A percentile compares a stretch with the other conserved stretches of the same genome.
Conservation (phyloP, 495 filamentous ascomycete species). For the Parachaetomium inaequale region DNA sequence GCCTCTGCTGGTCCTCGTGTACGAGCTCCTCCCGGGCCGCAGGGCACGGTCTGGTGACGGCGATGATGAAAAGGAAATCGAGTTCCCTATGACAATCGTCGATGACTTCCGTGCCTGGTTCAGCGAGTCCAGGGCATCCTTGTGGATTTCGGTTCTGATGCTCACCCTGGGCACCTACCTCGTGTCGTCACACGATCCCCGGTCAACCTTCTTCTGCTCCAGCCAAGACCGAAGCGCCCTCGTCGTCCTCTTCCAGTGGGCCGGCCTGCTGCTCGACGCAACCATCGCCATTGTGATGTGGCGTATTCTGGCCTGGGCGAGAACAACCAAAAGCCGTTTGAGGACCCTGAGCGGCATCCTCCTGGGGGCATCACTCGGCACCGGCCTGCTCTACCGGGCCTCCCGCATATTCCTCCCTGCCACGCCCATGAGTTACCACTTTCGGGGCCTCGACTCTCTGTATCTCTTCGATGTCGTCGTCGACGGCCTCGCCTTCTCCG, state of each 20-base stretch:
- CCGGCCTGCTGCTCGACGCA: constrained; percentile 41
- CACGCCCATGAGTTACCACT: constrained; percentile 22
- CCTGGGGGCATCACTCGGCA: constrained; percentile 25
- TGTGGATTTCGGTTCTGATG: constrained; percentile 28
- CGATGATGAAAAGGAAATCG: constrained; percentile 29
- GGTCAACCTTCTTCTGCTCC: constrained; percentile 47
- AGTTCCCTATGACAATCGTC: constrained; percentile 35
- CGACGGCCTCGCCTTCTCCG: constrained; percentile 39
- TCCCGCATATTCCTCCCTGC: constrained; percentile 14
- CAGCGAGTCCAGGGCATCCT: constrained; percentile 27
- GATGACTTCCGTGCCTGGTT: constrained; percentile 41
- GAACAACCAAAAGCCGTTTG: constrained; percentile 42
- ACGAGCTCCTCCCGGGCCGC: constrained; percentile 39
- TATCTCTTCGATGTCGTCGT: constrained; percentile 42
- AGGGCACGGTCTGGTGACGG: constrained; percentile 13
- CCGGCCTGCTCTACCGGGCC: constrained; percentile 17
- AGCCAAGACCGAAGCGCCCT: constrained; percentile 28
- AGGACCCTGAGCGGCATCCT: constrained; percentile 39
- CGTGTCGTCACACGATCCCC: constrained; percentile 21
- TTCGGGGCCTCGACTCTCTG: constrained; percentile 29
- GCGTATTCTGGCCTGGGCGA: constrained; percentile 47
- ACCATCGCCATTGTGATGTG: constrained; percentile 39
- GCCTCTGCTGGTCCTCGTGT: constrained; percentile 35
- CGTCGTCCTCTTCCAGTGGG: constrained; percentile 35
- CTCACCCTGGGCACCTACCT: constrained; percentile 35